phyloP scores from a whole-genome alignment of 2,329 filamentous ascomycete species.

The Hymenotorrendiella dingleyae region DNA sequence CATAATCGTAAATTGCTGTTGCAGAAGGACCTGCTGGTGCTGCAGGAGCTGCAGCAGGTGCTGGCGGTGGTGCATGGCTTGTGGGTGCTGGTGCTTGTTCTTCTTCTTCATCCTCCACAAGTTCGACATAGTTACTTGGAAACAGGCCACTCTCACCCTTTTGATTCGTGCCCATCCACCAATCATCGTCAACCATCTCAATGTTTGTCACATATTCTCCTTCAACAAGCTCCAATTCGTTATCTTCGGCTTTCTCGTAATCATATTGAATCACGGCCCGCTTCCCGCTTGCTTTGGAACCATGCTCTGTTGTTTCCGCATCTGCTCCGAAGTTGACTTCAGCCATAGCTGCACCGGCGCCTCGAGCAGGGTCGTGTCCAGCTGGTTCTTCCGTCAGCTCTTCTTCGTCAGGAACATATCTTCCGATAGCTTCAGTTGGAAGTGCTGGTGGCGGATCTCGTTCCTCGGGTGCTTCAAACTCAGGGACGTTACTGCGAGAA shows the following conservation, averaged over 20 bases:
- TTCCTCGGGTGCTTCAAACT: constrained; percentile 46
- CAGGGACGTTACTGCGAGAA: constrained; percentile 50
- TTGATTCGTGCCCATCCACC: constrained; percentile 94
- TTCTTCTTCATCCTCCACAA: constrained; percentile 51
- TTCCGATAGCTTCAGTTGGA: constrained; percentile 57
- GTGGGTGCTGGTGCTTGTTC: constrained; percentile 19
- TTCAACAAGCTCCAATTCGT: constrained; percentile 87
- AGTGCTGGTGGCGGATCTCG: constrained; percentile 49
- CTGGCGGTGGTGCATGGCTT: constrained; percentile 26
- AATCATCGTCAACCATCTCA: constrained; percentile 96
- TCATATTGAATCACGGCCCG: constrained; percentile 84
- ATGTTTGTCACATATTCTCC: constrained; percentile 86
- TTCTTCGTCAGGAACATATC: constrained; percentile 56
- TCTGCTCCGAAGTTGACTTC: constrained; percentile 38
- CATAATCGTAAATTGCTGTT: constrained; percentile 88
- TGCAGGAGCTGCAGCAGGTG: constrained; percentile 34
- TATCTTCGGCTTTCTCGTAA: constrained; percentile 96
- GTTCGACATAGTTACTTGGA: constrained; percentile 94
- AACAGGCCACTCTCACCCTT: constrained; percentile 84
- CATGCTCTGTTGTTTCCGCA: constrained; percentile 36
- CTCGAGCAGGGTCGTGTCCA: constrained; percentile 52
- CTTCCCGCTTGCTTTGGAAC: constrained; percentile 51
- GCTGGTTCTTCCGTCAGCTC: constrained; percentile 60
- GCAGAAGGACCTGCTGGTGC: constrained; percentile 55
- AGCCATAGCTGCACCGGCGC: constrained; percentile 50